A percentile compares a stretch with the other conserved stretches of the same genome.
Conservation (phyloP, 2,329 filamentous ascomycete genomes). For the Leptodontidium sp. region DNA sequence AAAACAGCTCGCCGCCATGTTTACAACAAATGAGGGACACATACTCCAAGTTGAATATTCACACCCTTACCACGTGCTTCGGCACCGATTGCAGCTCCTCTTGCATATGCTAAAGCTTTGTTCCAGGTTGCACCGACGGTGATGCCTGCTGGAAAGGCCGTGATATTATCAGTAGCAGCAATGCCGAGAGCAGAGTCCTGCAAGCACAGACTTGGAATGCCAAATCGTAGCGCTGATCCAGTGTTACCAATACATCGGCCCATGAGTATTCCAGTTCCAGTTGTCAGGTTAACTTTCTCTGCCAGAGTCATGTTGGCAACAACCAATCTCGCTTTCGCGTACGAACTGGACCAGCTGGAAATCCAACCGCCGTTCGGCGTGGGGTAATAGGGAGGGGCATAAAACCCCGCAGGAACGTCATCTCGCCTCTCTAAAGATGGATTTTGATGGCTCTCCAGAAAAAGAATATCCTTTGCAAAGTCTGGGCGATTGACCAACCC, state of each 20-base stretch:
- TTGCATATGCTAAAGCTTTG: conserved; percentile 73
- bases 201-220: conserved; percentile 75
- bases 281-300: conserved; percentile 81
- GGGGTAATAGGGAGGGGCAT: conserved; percentile 44
- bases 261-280: conserved; percentile 76
- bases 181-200: conserved; percentile 78
- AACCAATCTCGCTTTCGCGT: conserved; percentile 71
- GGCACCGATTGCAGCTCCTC: conserved; percentile 72
- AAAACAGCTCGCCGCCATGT: not conserved
- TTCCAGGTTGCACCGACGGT: conserved; percentile 79
- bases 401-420: conserved; percentile 41
- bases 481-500: conserved; percentile 26
- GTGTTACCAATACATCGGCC: conserved; percentile 78
- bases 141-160: conserved; percentile 82
- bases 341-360: conserved; percentile 69
- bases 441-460: conserved; percentile 14
- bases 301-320: conserved; percentile 81
- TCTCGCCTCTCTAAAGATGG: conserved; percentile 32
- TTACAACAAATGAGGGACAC: not conserved
- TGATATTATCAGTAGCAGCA: conserved; percentile 76
- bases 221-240: conserved; percentile 73
- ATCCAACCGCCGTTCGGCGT: conserved; percentile 63
- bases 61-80: conserved; percentile 79
- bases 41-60: conserved; percentile 69
- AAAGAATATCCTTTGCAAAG: conserved; percentile 27